Evolutionary conservation across 805 yeast species (phyloP).

Genomic region (Schwanniomyces yamadae): DNA sequence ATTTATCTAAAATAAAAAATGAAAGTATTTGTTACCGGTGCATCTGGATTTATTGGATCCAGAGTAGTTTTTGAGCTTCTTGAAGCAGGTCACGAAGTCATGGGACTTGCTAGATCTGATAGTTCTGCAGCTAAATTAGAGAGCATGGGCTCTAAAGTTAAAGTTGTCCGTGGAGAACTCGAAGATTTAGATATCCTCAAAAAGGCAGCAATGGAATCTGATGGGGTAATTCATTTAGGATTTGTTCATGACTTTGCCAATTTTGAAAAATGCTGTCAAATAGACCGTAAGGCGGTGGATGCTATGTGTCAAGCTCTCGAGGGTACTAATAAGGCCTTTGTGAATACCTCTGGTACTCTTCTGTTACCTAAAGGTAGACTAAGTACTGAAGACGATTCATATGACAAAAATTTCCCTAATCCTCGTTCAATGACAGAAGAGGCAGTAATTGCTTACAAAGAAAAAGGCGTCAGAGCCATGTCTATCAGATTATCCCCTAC

Average conservation of each 20-base stretch:
- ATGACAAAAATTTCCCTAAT: slow-evolving; percentile 2
- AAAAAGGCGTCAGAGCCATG: slow-evolving; percentile 23
- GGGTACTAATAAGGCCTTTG: slow-evolving; percentile 27
- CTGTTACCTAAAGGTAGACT: neutral
- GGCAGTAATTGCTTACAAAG: slow-evolving; percentile 12
- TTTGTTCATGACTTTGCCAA: slow-evolving; percentile 29
- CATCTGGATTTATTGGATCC: slow-evolving; percentile 32
- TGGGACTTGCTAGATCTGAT: slow-evolving; percentile 31
- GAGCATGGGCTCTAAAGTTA: slow-evolving; percentile 20
- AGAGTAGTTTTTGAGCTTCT: slow-evolving; percentile 18
- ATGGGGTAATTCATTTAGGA: slow-evolving; percentile 39
- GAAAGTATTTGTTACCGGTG: slow-evolving; percentile 37
- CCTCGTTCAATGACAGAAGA: slow-evolving; percentile 10
- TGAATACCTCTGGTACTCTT: slow-evolving; percentile 22
- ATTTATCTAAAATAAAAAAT: slow-evolving; percentile 13
- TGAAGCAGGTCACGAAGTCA: slow-evolving; percentile 22
- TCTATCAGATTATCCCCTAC: slow-evolving; percentile 29
- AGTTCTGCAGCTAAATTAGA: slow-evolving; percentile 23
- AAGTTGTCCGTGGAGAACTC: slow-evolving; percentile 25
- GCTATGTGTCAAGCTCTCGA: slow-evolving; percentile 24
- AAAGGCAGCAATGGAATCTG: slow-evolving; percentile 25
- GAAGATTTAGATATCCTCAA: slow-evolving; percentile 23
- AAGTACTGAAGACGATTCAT: neutral
- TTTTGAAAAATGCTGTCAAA: slow-evolving; percentile 11
- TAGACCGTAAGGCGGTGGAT: slow-evolving; percentile 26